Evolutionary conservation across 495 filamentous ascomycete genomes (phyloP).

Genomic region (Aspergillus heteromorphus): DNA sequence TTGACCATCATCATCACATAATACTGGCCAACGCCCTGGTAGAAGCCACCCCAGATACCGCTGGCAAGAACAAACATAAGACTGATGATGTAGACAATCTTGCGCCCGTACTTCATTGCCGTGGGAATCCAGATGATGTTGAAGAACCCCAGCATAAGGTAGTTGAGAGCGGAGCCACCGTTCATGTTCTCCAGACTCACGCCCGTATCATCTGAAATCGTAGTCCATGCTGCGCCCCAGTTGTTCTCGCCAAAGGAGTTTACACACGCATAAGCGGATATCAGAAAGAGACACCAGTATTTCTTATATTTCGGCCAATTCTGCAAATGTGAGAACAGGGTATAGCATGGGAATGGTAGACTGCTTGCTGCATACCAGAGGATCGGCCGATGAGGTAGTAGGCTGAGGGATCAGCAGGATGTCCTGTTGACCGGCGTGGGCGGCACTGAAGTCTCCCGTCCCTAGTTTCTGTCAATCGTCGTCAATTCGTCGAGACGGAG

Average conservation of each 20-base stretch:
- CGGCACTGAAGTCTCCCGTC: constrained; percentile 12
- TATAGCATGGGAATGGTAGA: neutral
- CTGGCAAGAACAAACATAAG: constrained; percentile 18
- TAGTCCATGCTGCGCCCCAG: constrained; percentile 27
- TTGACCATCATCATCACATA: constrained; percentile 20
- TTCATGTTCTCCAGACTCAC: constrained; percentile 29
- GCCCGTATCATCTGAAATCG: constrained; percentile 23
- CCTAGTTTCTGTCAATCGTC: constrained; percentile 8
- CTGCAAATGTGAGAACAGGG: constrained; percentile 5
- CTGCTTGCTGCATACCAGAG: constrained; percentile 17
- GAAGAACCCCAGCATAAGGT: constrained; percentile 30
- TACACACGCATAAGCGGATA: constrained; percentile 24
- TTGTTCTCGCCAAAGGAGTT: constrained; percentile 30
- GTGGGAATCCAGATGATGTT: constrained; percentile 34
- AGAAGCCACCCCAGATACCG: constrained; percentile 23
- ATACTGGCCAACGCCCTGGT: constrained; percentile 21
- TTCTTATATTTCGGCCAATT: constrained; percentile 27
- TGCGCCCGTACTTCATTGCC: constrained; percentile 30
- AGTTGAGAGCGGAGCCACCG: constrained; percentile 27
- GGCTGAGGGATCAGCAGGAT: constrained; percentile 31
- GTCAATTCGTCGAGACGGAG: neutral
- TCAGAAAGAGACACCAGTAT: constrained; percentile 23
- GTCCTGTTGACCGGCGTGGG: constrained; percentile 20
- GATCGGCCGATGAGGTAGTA: constrained; percentile 21
- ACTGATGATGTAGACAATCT: constrained; percentile 27